Percentiles rank a stretch among this genome's conserved stretches.
Evolutionary conservation across 2,329 filamentous ascomycete genomes (phyloP).

Genomic region (Pseudocercospora macadamiae): DNA sequence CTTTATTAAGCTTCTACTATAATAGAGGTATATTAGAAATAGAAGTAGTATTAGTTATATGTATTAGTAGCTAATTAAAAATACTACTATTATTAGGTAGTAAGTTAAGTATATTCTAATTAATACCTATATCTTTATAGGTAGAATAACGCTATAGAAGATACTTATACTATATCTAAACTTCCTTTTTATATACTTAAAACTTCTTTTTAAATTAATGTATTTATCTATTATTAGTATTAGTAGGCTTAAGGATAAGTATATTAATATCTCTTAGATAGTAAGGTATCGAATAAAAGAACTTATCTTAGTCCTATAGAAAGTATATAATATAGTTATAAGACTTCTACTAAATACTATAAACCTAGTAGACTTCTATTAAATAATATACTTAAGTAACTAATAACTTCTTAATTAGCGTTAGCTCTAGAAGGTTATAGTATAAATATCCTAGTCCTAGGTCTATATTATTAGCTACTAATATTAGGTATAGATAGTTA

Average conservation of each 20-base stretch:
- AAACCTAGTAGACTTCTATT: not conserved
- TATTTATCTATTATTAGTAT: not conserved
- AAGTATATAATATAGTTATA: not conserved
- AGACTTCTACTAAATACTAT: not conserved
- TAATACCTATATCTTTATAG: not conserved
- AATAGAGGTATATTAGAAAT: not conserved
- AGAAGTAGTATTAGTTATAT: not conserved
- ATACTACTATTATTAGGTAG: not conserved
- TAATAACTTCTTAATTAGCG: not conserved
- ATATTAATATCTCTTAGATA: not conserved
- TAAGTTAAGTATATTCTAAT: not conserved
- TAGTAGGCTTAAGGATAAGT: not conserved
- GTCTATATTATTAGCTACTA: not conserved
- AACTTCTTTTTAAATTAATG: not conserved
- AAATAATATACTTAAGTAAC: not conserved
- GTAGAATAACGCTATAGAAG: not conserved
- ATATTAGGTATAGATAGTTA: not conserved
- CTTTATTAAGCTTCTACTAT: not conserved
- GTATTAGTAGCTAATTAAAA: not conserved
- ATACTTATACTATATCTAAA: not conserved
- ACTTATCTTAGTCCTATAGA: not conserved
- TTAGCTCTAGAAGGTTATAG: not conserved
- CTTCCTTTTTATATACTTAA: not conserved
- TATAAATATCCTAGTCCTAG: not conserved
- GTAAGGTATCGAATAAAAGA: not conserved